These are phyloP conservation scores for Hippophae tibetana DNA, from an alignment of 306 rosid genomes.

Conservation along the genomic window DNA sequence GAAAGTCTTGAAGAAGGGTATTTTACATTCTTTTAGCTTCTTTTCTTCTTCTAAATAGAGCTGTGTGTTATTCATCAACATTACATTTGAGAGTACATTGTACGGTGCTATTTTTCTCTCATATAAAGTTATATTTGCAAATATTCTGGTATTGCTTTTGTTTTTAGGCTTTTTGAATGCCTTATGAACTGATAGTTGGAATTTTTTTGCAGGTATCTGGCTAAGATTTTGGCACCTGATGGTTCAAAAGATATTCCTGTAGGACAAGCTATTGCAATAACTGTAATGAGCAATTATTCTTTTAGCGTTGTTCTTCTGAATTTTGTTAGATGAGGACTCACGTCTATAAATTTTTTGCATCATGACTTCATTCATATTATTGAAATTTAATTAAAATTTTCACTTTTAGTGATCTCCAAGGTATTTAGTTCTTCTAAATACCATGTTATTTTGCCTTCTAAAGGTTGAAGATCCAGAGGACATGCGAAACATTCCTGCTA, in stretches of 20 bases:
- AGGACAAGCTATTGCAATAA: constrained; percentile 83
- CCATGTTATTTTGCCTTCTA: constrained; percentile 29
- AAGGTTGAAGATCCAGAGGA: constrained; percentile 86
- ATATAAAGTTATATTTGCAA: too few relatives aligned
- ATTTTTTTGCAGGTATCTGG: constrained; percentile 58
- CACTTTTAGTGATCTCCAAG: too few relatives aligned
- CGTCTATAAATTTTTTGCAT: too few relatives aligned
- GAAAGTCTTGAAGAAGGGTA: constrained; percentile 99
- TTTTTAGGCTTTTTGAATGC: constrained; percentile 9
- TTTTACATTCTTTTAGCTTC: constrained; percentile 10
- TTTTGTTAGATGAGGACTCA: not conserved
- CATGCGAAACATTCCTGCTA: constrained; percentile 63
- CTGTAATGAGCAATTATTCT: constrained; percentile 38
- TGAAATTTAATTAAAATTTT: too few relatives aligned
- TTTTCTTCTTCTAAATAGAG: not conserved
- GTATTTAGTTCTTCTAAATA: constrained; percentile 19
- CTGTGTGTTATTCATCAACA: too few relatives aligned
- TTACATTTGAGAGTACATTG: too few relatives aligned
- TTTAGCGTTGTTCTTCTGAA: constrained; percentile 1
- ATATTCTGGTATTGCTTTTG: too few relatives aligned
- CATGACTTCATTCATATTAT: too few relatives aligned
- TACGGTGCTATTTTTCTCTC: too few relatives aligned
- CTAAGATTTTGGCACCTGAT: constrained; percentile 85
- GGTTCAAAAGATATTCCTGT: constrained; percentile 90
- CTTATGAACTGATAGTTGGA: constrained; percentile 14